A percentile compares a stretch with the other conserved stretches of the same genome.
Evolutionary conservation across 164 flowering plant genomes (phyloP).

Genomic region (Stephania japonica): DNA sequence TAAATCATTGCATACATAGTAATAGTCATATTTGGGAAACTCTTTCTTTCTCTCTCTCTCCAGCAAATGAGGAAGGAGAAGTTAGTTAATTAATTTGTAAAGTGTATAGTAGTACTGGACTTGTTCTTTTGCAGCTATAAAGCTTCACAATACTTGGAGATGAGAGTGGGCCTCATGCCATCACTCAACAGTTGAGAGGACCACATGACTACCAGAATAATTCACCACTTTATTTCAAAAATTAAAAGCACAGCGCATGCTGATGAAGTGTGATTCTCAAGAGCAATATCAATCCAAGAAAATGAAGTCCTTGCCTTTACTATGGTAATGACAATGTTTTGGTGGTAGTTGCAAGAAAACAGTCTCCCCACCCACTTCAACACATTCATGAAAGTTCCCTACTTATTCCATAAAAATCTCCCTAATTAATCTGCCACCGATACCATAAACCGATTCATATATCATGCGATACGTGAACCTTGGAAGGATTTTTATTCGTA

Average conservation of each 20-base stretch:
- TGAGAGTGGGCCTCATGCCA: constrained; percentile 19
- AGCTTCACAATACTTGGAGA: background rate
- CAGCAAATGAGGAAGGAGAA: constrained; percentile 1
- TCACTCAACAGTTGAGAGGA: constrained; percentile 15
- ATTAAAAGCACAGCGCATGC: background rate
- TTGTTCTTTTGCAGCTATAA: constrained; percentile 6
- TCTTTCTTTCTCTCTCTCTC: background rate
- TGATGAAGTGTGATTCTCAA: background rate
- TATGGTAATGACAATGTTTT: background rate
- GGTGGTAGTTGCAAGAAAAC: background rate
- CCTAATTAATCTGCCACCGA: background rate
- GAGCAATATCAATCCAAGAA: background rate
- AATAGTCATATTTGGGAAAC: background rate
- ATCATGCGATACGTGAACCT: no score
- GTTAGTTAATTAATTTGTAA: background rate
- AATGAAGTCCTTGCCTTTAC: background rate
- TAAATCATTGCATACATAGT: background rate
- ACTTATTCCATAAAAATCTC: background rate
- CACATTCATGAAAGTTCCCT: background rate
- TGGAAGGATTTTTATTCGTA: no score
- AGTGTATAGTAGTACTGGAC: background rate
- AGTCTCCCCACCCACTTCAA: background rate
- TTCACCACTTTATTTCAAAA: constrained; percentile 3
- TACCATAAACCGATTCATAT: background rate
- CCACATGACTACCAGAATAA: constrained; percentile 10